phyloP scores from a whole-genome alignment of 2,329 filamentous ascomycete genomes.

The Colletotrichum costaricense region DNA sequence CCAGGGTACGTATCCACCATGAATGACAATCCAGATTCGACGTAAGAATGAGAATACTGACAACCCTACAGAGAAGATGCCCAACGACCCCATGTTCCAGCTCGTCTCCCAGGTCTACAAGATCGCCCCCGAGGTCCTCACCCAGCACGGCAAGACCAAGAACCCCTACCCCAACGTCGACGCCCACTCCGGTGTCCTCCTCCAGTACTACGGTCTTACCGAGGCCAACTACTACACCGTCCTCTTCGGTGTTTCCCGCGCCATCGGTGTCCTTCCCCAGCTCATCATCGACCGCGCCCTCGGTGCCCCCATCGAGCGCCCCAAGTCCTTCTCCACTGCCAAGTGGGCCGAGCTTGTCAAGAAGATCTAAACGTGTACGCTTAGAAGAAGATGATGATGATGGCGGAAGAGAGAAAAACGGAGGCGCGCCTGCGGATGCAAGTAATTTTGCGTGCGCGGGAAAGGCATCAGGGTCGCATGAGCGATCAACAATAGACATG shows the following conservation, averaged over 20 bases:
- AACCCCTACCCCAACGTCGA: constrained; percentile 99
- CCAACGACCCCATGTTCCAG: constrained; percentile 99
- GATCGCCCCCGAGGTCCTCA: constrained; percentile 97
- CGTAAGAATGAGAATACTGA: constrained; percentile 41
- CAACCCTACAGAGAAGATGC: constrained; percentile 74
- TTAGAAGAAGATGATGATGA: neutral
- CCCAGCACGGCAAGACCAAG: constrained; percentile 99
- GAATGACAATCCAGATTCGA: neutral
- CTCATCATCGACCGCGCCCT: constrained; percentile 99
- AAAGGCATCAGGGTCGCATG: constrained; percentile 31
- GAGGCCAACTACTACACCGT: constrained; percentile 99
- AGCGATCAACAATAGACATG: constrained; percentile 34
- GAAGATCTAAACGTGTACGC: constrained; percentile 76
- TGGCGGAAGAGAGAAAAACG: constrained; percentile 1
- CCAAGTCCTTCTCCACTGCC: constrained; percentile 98
- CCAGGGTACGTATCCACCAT: constrained; percentile 57
- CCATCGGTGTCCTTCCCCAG: constrained; percentile 98
- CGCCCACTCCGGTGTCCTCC: constrained; percentile 97
- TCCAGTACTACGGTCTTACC: constrained; percentile 99
- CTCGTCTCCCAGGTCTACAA: constrained; percentile 99
- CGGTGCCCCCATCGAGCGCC: constrained; percentile 96
- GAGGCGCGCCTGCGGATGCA: constrained; percentile 5
- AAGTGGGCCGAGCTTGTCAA: constrained; percentile 95
- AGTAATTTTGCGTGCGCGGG: constrained; percentile 19
- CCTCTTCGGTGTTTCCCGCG: constrained; percentile 97